Evolutionary conservation across 306 rosid species (phyloP), one percentile per base, ranked within the genome.

Genomic region (Hippophae gyantsensis): DNA sequence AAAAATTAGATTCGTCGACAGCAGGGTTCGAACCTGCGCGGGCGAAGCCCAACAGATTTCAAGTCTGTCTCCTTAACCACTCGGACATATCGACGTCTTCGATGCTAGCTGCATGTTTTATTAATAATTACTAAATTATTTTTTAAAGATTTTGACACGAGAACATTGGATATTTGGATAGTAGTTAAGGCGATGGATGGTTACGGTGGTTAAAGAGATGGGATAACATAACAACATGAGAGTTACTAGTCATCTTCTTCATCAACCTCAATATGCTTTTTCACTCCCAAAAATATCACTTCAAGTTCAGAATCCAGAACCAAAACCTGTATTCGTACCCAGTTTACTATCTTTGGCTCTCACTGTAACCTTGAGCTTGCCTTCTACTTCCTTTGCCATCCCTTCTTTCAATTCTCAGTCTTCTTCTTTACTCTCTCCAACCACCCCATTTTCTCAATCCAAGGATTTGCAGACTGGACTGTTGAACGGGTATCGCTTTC

Each of bases 371-470:
- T 71, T 90, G 43, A 72, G 69, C 58, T 78, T 92, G n/a, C 95
- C 95, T 1, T 67, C 80, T 27, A 77, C 92, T 48, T 81, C 75
- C 48, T 14, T 71, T 45, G 98, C 98, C 26, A 81, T 90, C 69
- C 98, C 98, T 69, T 81, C 80, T 43, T 74, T 79, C 69, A 82
- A 69, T 68, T 70, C 86, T 53, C 79, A 69, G 64, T 55, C 85
- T 71, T 74, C 87, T 71, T 74, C 86, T 70, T 54, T 76, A 7
- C 56, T 61, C 72, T 66, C 96, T 68, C 92, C 76, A 75, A 79
- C 96, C 52, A 90, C 98, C 46, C 98, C 98, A 6, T 90, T 90
- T 41, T 83, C 98, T 57, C 92, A 87, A 54, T 72, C 98, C 66
- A 87, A 85, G 68, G 76, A 63, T 71, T 72, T 90, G 63, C 63